Evolutionary conservation across 2,329 filamentous ascomycete species (phyloP).

Genomic region (Emydomyces testavorans): DNA sequence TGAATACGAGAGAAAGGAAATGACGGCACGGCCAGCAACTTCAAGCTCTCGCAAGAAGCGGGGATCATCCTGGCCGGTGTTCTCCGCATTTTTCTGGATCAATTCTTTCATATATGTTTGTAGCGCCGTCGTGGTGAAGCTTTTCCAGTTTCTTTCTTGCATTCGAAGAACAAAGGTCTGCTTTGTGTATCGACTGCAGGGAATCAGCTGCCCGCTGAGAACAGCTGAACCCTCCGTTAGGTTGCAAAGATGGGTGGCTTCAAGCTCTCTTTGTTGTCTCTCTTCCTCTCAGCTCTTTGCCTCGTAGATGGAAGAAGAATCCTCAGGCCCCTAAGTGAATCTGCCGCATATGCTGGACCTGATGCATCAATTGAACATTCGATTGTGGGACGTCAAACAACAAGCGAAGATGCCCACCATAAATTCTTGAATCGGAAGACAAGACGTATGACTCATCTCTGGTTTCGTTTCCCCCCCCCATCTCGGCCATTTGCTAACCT

Average conservation of each 20-base stretch:
- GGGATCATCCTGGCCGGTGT: not conserved
- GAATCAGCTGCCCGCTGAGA: not conserved
- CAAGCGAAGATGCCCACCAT: not conserved
- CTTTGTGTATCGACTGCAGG: not conserved
- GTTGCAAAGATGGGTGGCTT: slow-evolving; percentile 8
- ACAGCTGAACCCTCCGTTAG: not conserved
- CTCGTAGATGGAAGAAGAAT: slow-evolving; percentile 5
- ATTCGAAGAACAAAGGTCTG: not conserved
- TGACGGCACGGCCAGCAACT: slow-evolving; percentile 1
- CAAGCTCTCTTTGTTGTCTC: slow-evolving; percentile 6
- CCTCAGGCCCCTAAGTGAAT: not conserved
- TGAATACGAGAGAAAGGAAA: not conserved
- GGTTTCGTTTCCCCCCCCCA: not conserved
- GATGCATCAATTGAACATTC: not conserved
- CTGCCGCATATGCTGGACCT: not conserved
- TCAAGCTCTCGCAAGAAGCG: not conserved
- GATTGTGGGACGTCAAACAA: not conserved
- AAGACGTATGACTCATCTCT: slow-evolving; percentile 5
- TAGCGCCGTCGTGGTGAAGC: not conserved
- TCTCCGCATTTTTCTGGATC: not conserved
- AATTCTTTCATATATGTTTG: not conserved
- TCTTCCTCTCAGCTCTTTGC: slow-evolving; percentile 7
- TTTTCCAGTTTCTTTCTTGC: not conserved
- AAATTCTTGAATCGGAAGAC: slow-evolving; percentile 12
- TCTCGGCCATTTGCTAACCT: not conserved